phyloP scores from a whole-genome alignment of 805 yeast genomes.

The Jamesozyma spencerorum region DNA sequence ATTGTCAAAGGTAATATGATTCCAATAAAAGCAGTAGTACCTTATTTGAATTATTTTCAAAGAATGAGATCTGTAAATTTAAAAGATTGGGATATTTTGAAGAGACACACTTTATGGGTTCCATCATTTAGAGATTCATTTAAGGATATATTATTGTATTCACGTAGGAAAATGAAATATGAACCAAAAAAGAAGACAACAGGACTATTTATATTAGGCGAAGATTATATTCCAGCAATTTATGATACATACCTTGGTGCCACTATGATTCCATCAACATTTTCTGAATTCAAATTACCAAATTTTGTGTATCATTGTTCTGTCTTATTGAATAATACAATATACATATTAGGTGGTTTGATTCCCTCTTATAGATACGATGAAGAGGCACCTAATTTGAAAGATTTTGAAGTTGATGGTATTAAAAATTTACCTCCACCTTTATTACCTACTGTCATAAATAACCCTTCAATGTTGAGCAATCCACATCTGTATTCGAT shows the following conservation, averaged over 20 bases:
- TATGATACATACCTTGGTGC: conserved; percentile 20
- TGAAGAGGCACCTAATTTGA: conserved; percentile 27
- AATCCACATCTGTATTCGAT: conserved; percentile 31
- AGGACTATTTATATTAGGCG: conserved; percentile 12
- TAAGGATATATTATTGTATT: conserved; percentile 4
- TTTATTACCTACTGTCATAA: conserved; percentile 32
- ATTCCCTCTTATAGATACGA: conserved; percentile 20
- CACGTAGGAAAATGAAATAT: not conserved
- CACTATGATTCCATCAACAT: conserved; percentile 20
- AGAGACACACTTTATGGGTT: conserved; percentile 21
- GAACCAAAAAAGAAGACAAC: conserved; percentile 3
- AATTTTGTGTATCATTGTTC: conserved; percentile 37
- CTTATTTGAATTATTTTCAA: conserved; percentile 17
- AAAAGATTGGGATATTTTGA: conserved; percentile 10
- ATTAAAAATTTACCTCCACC: conserved; percentile 38
- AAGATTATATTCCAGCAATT: conserved; percentile 8
- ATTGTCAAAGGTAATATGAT: conserved; percentile 3
- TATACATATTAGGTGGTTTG: conserved; percentile 41
- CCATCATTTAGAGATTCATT: conserved; percentile 14
- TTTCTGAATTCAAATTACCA: conserved; percentile 34
- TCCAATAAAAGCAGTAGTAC: conserved; percentile 3
- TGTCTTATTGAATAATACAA: conserved; percentile 29
- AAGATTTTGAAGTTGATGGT: conserved; percentile 33
- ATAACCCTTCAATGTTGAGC: conserved; percentile 35
- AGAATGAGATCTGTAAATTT: conserved; percentile 13